phyloP scores from a whole-genome alignment of 2,329 filamentous ascomycete species.

The Acrocalymma vagum region DNA sequence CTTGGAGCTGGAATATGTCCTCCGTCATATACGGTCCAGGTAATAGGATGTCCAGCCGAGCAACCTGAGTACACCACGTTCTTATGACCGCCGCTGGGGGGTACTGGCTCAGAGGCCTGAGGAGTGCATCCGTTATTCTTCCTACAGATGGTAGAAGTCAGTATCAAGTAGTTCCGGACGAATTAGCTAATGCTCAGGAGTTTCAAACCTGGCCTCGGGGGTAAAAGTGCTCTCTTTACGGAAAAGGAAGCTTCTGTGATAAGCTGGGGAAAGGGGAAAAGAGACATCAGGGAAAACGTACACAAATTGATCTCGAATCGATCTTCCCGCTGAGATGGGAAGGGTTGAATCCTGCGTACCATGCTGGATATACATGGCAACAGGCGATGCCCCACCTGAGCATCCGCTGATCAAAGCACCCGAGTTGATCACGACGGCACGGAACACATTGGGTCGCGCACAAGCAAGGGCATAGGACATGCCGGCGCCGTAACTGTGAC shows the following conservation, averaged over 20 bases:
- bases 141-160: too few species aligned
- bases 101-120: conserved; percentile 20
- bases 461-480: conserved; percentile 53
- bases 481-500: conserved; percentile 53
- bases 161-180: too few species aligned
- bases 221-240: too few species aligned
- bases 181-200: too few species aligned
- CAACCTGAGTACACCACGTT: conserved; percentile 23
- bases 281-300: too few species aligned
- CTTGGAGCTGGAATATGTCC: conserved; percentile 27
- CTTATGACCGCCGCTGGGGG: conserved; percentile 9
- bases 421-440: conserved; percentile 39
- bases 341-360: conserved; percentile 45
- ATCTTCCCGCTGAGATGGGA: conserved; percentile 37
- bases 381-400: conserved; percentile 41
- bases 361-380: conserved; percentile 49
- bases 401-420: conserved; percentile 4
- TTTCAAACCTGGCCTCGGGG: too few species aligned
- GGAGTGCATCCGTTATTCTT: conserved; percentile 42
- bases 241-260: too few species aligned
- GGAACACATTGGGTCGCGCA: conserved; percentile 47
- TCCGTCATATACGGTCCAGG: conserved; percentile 42
- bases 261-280: too few species aligned
- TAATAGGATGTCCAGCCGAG: conserved; percentile 33
- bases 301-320: conserved; percentile 47